Evolutionary conservation across 2,329 filamentous ascomycete genomes (phyloP).

Genomic region (Ophiostoma sp.): DNA sequence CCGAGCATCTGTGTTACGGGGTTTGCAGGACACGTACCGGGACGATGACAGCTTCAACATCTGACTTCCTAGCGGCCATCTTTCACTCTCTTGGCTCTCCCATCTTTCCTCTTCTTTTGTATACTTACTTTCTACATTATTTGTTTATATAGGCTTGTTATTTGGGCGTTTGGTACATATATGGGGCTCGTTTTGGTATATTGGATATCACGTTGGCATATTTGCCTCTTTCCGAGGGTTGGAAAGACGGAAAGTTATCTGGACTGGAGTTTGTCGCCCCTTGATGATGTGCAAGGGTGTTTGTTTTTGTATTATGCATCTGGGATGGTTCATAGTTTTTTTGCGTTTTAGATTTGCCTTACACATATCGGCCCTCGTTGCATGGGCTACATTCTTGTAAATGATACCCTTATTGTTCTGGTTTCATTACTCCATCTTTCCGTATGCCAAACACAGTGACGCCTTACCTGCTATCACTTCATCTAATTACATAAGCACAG

Average conservation of each 20-base stretch:
- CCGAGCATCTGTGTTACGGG: slow-evolving; percentile 40
- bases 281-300: too few species aligned
- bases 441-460: too few species aligned
- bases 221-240: slow-evolving; percentile 4
- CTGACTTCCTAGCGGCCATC: background rate
- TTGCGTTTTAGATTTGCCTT: background rate
- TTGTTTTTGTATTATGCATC: background rate
- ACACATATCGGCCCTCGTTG: background rate
- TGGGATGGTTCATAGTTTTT: background rate
- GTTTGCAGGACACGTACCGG: slow-evolving; percentile 29
- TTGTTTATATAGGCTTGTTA: background rate
- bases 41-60: slow-evolving; percentile 10
- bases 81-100: background rate
- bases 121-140: background rate
- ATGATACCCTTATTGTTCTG: background rate
- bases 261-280: background rate
- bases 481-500: too few species aligned
- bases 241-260: background rate
- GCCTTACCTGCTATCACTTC: too few species aligned
- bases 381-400: background rate
- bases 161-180: background rate
- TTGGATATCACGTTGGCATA: background rate
- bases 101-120: background rate
- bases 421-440: too few species aligned
- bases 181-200: background rate